Evolutionary conservation across 192 early-diverging fungal genomes (phyloP).

Genomic region (Backusella macrospora): DNA sequence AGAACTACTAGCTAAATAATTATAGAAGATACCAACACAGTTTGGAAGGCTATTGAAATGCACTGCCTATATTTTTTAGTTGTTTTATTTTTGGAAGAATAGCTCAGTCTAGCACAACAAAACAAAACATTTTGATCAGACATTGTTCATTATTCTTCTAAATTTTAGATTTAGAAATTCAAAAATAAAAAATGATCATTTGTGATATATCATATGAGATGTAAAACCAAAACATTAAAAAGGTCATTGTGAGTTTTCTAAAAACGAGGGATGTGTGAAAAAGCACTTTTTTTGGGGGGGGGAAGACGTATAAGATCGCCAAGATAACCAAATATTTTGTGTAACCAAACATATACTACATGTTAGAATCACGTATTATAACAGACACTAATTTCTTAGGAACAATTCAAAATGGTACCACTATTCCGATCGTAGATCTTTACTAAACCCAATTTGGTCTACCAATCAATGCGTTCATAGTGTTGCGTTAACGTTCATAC

Average conservation of each 20-base stretch:
- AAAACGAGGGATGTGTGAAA: neutral
- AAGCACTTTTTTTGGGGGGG: neutral
- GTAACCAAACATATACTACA: no score
- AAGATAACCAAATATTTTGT: no score
- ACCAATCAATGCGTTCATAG: no score
- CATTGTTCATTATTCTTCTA: neutral
- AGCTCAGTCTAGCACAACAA: no score
- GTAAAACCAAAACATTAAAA: neutral
- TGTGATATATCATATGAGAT: neutral
- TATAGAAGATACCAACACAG: neutral
- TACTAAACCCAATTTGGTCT: neutral
- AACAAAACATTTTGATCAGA: no score
- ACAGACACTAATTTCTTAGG: neutral
- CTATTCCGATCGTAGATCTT: neutral
- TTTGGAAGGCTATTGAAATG: neutral
- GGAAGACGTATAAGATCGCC: no score
- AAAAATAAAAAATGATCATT: neutral
- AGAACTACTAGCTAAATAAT: neutral
- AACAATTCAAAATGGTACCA: neutral
- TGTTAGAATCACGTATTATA: neutral
- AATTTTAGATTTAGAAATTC: neutral
- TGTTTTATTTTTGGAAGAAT: neutral
- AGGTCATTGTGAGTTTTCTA: neutral
- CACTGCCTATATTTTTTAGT: neutral
- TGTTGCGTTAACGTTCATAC: no score